phyloP scores from a whole-genome alignment of 1,139 yeast species.

The Hyphopichia pseudoburtonii region DNA sequence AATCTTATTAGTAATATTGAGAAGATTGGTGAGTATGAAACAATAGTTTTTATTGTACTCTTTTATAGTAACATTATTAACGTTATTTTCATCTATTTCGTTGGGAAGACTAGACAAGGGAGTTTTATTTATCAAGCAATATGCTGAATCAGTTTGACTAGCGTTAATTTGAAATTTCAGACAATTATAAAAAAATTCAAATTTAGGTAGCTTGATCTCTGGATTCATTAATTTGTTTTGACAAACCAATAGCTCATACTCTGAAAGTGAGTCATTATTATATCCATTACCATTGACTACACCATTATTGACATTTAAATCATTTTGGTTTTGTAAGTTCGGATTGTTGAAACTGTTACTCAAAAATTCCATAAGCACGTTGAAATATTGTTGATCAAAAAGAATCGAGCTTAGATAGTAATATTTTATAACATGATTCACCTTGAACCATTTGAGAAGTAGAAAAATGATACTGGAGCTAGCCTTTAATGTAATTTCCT shows the following conservation, averaged over 20 bases:
- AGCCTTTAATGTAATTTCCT: constrained; percentile 66
- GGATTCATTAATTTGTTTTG: constrained; percentile 50
- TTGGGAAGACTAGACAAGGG: constrained; percentile 27
- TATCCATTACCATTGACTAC: too few relatives aligned
- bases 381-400: constrained; percentile 69
- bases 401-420: constrained; percentile 72
- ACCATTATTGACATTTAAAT: constrained; percentile 5
- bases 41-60: constrained; percentile 46
- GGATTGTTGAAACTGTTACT: constrained; percentile 38
- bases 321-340: constrained; percentile 26
- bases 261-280: constrained; percentile 29
- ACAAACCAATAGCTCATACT: constrained; percentile 34
- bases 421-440: constrained; percentile 72
- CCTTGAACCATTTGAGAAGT: constrained; percentile 75
- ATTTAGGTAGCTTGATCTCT: constrained; percentile 34
- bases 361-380: constrained; percentile 39
- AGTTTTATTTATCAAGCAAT: constrained; percentile 30
- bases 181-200: constrained; percentile 48
- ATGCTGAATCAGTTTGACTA: constrained; percentile 7
- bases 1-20: constrained; percentile 44
- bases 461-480: constrained; percentile 54
- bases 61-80: constrained; percentile 28
- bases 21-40: constrained; percentile 43
- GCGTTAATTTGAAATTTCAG: constrained; percentile 9
- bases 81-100: constrained; percentile 25